These are phyloP conservation scores for Ogataea methanolica DNA, from an alignment of 805 yeast genomes.

Conservation along the genomic window DNA sequence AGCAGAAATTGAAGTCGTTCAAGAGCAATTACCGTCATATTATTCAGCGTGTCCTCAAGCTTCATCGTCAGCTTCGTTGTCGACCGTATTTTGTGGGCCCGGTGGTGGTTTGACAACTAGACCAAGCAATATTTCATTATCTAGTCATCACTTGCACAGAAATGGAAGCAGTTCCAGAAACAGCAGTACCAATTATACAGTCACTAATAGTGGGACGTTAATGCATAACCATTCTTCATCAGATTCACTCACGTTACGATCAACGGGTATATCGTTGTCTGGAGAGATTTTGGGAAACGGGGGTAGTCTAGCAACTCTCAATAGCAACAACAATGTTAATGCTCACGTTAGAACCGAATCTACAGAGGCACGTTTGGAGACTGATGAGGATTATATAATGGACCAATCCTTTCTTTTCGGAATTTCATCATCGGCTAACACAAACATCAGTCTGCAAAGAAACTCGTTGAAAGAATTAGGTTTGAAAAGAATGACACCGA, in stretches of 20 bases:
- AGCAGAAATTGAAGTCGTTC: conserved; percentile 15
- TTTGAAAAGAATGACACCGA: conserved; percentile 64
- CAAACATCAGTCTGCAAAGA: conserved; percentile 23
- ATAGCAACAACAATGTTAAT: no score
- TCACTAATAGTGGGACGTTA: neutral
- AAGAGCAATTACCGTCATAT: conserved; percentile 10
- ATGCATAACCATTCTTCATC: neutral
- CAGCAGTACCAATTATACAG: no score
- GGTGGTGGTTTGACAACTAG: neutral
- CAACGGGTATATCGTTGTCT: no score
- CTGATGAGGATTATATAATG: conserved; percentile 6
- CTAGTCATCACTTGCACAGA: no score
- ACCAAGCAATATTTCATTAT: neutral
- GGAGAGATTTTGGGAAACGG: no score
- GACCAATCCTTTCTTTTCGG: conserved; percentile 22
- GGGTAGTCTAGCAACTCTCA: no score
- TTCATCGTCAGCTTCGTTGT: conserved; percentile 14
- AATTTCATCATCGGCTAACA: conserved; percentile 23
- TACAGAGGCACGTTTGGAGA: conserved; percentile 7
- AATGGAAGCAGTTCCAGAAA: no score
- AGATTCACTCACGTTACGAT: no score
- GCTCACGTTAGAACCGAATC: conserved; percentile 1
- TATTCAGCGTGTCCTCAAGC: conserved; percentile 1
- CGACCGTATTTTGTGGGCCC: conserved; percentile 1
- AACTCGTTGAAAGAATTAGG: conserved; percentile 54